Evolutionary conservation across 192 early-diverging fungal species (phyloP).

Genomic region (Cetraspora pellucida): DNA sequence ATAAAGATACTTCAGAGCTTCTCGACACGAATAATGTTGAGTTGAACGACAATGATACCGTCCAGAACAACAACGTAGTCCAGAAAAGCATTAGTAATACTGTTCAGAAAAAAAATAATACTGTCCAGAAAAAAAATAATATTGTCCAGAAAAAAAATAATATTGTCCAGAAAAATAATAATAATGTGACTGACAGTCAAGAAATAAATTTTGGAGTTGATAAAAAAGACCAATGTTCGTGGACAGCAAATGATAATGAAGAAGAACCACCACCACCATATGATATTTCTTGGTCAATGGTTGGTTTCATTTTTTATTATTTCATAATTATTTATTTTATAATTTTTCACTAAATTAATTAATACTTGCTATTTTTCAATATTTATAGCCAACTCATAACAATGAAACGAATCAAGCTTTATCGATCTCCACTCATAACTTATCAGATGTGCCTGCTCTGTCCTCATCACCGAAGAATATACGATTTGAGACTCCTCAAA

Average conservation of each 20-base stretch:
- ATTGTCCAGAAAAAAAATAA: not conserved
- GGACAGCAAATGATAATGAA: slow-evolving; percentile 1
- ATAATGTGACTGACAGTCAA: not conserved
- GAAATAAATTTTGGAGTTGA: slow-evolving; percentile 1
- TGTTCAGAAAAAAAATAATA: too few species aligned
- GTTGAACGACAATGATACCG: not conserved
- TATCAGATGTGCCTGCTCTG: not conserved
- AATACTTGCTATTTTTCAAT: too few species aligned
- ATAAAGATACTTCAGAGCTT: too few species aligned
- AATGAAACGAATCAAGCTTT: too few species aligned
- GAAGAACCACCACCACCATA: slow-evolving; percentile 35
- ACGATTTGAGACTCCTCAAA: not conserved
- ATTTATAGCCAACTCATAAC: too few species aligned
- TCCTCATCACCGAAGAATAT: not conserved
- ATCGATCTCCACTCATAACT: not conserved
- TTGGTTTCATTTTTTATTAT: not conserved
- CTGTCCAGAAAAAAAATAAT: not conserved
- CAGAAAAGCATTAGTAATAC: too few species aligned
- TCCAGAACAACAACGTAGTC: not conserved
- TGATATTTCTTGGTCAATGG: slow-evolving; percentile 33
- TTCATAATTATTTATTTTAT: not conserved
- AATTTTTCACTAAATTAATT: not conserved
- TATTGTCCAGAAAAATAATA: not conserved
- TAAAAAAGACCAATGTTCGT: slow-evolving; percentile 5
- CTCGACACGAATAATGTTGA: too few species aligned